Conservation (phyloP, 2,329 filamentous ascomycete species). For the Botryotinia narcissicola region DNA sequence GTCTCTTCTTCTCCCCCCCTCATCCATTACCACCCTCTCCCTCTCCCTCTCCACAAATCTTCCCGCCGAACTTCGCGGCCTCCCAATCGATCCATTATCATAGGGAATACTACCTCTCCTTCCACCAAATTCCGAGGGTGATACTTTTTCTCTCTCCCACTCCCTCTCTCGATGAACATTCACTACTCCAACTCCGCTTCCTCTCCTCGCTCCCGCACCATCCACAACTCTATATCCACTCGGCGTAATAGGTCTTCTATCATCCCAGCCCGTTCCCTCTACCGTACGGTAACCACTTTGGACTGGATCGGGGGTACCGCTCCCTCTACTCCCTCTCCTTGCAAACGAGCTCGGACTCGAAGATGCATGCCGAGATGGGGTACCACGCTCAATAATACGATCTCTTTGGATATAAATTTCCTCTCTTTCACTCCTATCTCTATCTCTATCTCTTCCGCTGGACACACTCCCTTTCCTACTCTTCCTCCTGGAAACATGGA, state of each 20-base stretch:
- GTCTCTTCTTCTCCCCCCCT: slow-evolving; percentile 9
- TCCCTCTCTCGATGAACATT: background rate
- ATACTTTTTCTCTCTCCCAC: background rate
- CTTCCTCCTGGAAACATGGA: background rate
- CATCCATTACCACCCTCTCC: slow-evolving; percentile 7
- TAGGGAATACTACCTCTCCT: background rate
- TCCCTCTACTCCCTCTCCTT: background rate
- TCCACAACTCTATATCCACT: slow-evolving; percentile 17
- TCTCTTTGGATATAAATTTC: slow-evolving; percentile 13
- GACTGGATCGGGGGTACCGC: background rate
- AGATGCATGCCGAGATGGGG: background rate
- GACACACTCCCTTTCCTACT: background rate
- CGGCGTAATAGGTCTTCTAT: background rate
- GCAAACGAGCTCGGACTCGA: background rate
- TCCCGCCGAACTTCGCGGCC: background rate
- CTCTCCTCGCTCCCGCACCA: background rate
- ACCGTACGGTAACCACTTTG: background rate
- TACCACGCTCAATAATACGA: slow-evolving; percentile 11
- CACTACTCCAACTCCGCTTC: background rate
- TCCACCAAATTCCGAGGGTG: background rate
- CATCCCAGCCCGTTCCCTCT: slow-evolving; percentile 9
- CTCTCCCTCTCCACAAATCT: slow-evolving; percentile 14
- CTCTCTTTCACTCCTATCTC: background rate
- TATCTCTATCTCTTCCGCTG: background rate
- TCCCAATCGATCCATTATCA: background rate